Evolutionary conservation across 495 filamentous ascomycete genomes (phyloP).

Genomic region (Ramalina intermedia): DNA sequence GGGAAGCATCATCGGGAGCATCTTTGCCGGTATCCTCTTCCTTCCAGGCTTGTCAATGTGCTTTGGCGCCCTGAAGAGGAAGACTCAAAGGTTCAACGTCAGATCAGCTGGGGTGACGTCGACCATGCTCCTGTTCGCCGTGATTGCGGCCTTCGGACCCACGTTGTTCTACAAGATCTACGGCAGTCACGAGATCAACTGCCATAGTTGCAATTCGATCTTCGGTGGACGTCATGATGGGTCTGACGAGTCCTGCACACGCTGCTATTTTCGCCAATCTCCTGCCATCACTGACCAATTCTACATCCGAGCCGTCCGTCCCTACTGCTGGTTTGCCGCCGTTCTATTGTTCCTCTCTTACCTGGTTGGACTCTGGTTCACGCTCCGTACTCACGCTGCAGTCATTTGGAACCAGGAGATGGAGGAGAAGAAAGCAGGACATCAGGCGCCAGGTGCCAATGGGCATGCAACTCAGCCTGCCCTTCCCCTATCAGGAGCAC

Average conservation of each 20-base stretch:
- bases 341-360: slow-evolving; percentile 83
- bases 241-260: slow-evolving; percentile 57
- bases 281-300: slow-evolving; percentile 78
- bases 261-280: slow-evolving; percentile 84
- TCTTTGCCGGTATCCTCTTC: slow-evolving; percentile 93
- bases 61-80: slow-evolving; percentile 92
- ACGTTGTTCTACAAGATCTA: slow-evolving; percentile 99
- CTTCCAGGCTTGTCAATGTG: slow-evolving; percentile 97
- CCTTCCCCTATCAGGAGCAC: neutral
- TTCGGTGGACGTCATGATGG: slow-evolving; percentile 20
- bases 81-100: slow-evolving; percentile 97
- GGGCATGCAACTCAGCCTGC: slow-evolving; percentile 17
- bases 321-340: slow-evolving; percentile 82
- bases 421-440: slow-evolving; percentile 63
- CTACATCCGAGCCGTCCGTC: slow-evolving; percentile 76
- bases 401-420: slow-evolving; percentile 86
- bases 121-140: slow-evolving; percentile 94
- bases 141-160: slow-evolving; percentile 92
- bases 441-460: slow-evolving; percentile 20
- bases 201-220: slow-evolving; percentile 53
- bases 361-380: slow-evolving; percentile 90
- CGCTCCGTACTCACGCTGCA: slow-evolving; percentile 86
- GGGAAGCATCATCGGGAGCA: slow-evolving; percentile 92
- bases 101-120: slow-evolving; percentile 93
- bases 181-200: slow-evolving; percentile 89